Evolutionary conservation across 345 rosid species (phyloP).

Genomic region (Excoecaria agallocha): DNA sequence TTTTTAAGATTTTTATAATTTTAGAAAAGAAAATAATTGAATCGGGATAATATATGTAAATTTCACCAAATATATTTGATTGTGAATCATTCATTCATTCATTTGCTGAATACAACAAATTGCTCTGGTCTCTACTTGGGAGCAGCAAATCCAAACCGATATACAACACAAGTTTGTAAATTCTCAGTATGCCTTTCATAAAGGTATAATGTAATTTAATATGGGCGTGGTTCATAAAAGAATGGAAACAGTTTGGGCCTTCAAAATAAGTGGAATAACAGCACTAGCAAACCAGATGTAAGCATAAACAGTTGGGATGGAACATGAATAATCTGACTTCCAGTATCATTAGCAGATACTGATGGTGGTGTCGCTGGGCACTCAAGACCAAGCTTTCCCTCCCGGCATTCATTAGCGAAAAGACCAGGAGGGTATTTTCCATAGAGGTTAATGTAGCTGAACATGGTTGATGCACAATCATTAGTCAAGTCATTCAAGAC

Average conservation of each 20-base stretch:
- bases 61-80: background rate
- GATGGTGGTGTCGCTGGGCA: conserved; percentile 26
- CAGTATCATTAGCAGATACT: background rate
- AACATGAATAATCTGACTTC: background rate
- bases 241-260: conserved; percentile 9
- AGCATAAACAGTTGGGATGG: conserved; percentile 16
- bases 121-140: background rate
- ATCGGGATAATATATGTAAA: too few relatives aligned
- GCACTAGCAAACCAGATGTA: background rate
- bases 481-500: conserved; percentile 22
- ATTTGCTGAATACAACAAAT: background rate
- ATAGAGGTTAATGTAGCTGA: conserved; percentile 32
- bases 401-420: conserved; percentile 19
- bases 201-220: background rate
- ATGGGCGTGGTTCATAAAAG: background rate
- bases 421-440: conserved; percentile 32
- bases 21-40: too few relatives aligned
- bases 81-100: background rate
- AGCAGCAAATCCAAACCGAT: background rate
- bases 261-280: conserved; percentile 18
- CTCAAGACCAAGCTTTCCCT: conserved; percentile 24
- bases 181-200: background rate
- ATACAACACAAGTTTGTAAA: background rate
- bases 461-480: conserved; percentile 33
- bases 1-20: too few relatives aligned